A percentile compares a stretch with the other conserved stretches of the same genome.
Evolutionary conservation across 176 grass and related monocot genomes (phyloP).

Genomic region (Triticum monococcum): DNA sequence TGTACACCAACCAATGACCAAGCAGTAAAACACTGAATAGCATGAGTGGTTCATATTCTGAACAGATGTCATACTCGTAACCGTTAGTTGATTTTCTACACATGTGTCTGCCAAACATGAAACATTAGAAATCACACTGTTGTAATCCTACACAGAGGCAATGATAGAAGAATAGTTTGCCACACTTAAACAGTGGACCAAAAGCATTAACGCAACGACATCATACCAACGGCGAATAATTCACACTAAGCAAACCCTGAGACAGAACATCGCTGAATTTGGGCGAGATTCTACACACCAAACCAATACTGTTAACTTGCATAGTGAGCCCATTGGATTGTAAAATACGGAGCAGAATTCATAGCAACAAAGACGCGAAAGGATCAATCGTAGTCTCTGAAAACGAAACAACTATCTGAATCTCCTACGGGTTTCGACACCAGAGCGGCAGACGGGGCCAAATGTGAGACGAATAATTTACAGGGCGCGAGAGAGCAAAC

Average conservation of each 20-base stretch:
- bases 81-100: no score
- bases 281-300: neutral
- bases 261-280: neutral
- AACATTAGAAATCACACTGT: neutral
- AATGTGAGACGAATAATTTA: neutral
- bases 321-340: neutral
- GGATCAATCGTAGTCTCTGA: neutral
- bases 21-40: no score
- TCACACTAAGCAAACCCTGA: neutral
- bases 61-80: no score
- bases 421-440: neutral
- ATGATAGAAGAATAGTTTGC: neutral
- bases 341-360: neutral
- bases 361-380: neutral
- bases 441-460: neutral
- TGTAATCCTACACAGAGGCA: neutral
- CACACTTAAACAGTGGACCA: neutral
- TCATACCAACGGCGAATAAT: neutral
- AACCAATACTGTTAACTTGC: neutral
- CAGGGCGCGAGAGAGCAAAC: slow-evolving; percentile 1
- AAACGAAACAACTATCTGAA: neutral
- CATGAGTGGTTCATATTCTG: no score
- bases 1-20: no score
- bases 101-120: no score
- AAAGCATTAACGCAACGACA: neutral